Conservation (phyloP, 2,329 filamentous ascomycete species). For the Pseudogymnoascus sp. region DNA sequence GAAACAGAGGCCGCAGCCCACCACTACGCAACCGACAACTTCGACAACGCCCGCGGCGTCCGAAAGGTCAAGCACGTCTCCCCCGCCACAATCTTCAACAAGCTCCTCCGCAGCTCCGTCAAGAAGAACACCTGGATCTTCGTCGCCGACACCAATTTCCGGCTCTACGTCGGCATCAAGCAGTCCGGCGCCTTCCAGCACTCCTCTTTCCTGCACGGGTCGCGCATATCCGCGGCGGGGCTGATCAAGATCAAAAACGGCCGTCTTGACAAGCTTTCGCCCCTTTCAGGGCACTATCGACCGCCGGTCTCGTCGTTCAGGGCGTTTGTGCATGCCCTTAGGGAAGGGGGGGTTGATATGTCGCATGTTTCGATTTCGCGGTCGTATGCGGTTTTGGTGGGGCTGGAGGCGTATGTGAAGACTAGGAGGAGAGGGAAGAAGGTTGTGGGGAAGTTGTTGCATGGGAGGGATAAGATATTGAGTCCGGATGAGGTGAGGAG, state of each 20-base stretch:
- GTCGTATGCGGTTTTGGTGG: constrained; percentile 73
- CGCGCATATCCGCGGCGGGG: constrained; percentile 73
- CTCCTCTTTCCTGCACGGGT: constrained; percentile 78
- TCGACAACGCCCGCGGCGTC: constrained; percentile 52
- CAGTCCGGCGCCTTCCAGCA: constrained; percentile 84
- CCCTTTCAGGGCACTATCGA: constrained; percentile 71
- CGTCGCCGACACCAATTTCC: constrained; percentile 76
- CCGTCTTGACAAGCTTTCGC: constrained; percentile 64
- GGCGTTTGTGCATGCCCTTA: constrained; percentile 67
- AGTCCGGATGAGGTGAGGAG: constrained; percentile 50
- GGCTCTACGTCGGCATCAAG: constrained; percentile 85
- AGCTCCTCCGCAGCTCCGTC: constrained; percentile 67
- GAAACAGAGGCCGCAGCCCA: constrained; percentile 44
- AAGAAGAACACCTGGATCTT: constrained; percentile 93
- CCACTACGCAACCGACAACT: constrained; percentile 56
- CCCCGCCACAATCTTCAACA: constrained; percentile 67
- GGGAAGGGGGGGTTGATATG: constrained; percentile 70
- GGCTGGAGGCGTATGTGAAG: constrained; percentile 71
- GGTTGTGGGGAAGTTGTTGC: constrained; percentile 40
- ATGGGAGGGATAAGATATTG: constrained; percentile 50
- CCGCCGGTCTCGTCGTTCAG: constrained; percentile 73
- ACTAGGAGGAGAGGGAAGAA: constrained; percentile 56
- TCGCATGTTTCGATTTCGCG: constrained; percentile 69
- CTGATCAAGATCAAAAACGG: constrained; percentile 80
- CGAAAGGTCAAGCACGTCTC: constrained; percentile 59